These are phyloP conservation scores for Coemansia sp. DNA, from an alignment of 192 early-diverging fungal genomes.

Conservation along the genomic window DNA sequence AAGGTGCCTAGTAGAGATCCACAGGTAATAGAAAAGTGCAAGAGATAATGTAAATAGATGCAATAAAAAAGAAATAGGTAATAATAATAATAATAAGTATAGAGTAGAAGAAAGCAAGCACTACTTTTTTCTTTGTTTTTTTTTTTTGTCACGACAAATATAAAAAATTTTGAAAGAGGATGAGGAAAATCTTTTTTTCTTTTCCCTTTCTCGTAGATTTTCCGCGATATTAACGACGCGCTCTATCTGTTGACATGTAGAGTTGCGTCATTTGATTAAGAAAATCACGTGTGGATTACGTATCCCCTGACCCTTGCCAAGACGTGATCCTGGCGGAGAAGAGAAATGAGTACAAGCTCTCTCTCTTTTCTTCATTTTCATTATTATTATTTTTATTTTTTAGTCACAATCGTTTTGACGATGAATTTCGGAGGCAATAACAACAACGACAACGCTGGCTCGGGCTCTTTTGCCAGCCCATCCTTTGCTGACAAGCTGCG, in stretches of 20 bases:
- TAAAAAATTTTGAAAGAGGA: background rate
- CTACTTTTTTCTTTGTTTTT: background rate
- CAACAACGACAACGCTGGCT: slow-evolving; percentile 9
- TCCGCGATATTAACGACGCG: background rate
- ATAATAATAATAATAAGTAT: background rate
- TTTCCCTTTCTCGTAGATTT: background rate
- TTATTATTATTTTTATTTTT: background rate
- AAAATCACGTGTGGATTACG: background rate
- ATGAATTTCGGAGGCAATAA: slow-evolving; percentile 49
- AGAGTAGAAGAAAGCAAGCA: background rate
- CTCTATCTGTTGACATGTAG: background rate
- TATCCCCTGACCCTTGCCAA: background rate
- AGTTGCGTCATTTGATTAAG: background rate
- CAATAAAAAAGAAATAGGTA: background rate
- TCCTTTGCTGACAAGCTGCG: slow-evolving; percentile 56
- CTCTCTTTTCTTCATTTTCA: background rate
- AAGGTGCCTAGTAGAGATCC: background rate
- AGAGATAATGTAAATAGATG: background rate
- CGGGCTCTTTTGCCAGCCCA: slow-evolving; percentile 34
- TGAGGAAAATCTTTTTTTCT: slow-evolving; percentile 1
- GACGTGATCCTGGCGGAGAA: background rate
- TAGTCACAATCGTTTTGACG: background rate
- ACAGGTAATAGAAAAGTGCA: background rate
- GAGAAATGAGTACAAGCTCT: too few species aligned
- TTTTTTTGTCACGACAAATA: background rate